Percentiles rank a stretch among this genome's conserved stretches.
These are phyloP conservation scores for Termitomyces sp. DNA, from an alignment of 1,284 basidiomycete species.

Conservation along the genomic window DNA sequence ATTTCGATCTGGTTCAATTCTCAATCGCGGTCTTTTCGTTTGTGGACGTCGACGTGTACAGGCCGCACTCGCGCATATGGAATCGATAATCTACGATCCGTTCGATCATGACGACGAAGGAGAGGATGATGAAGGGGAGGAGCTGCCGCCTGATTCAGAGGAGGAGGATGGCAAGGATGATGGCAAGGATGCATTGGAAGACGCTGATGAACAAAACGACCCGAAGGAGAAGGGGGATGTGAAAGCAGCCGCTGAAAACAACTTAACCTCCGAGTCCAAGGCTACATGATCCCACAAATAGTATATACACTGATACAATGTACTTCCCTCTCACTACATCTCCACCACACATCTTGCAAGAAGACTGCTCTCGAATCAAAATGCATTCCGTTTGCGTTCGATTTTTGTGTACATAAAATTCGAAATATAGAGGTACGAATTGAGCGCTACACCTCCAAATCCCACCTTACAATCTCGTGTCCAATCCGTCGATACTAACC, in stretches of 20 bases:
- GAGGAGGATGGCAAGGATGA: background rate
- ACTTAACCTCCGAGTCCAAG: background rate
- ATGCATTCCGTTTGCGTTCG: too few species aligned
- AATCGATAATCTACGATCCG: slow-evolving; percentile 66
- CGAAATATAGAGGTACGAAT: background rate
- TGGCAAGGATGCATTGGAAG: slow-evolving; percentile 3
- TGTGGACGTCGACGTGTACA: slow-evolving; percentile 27
- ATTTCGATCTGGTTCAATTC: background rate
- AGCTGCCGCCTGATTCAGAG: slow-evolving; percentile 7
- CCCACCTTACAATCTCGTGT: background rate
- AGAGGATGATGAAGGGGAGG: slow-evolving; percentile 9
- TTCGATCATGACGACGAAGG: slow-evolving; percentile 10
- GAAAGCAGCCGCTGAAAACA: background rate
- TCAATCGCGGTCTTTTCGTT: background rate
- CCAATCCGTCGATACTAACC: background rate
- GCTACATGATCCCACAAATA: background rate
- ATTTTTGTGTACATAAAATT: background rate
- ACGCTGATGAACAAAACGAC: slow-evolving; percentile 1
- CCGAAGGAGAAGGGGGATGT: background rate
- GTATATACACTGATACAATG: background rate
- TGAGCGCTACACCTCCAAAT: background rate
- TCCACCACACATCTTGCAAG: too few species aligned
- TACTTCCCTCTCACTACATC: too few species aligned
- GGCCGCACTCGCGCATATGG: slow-evolving; percentile 72
- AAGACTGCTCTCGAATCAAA: background rate